Conservation (phyloP, 148 eudicot genomes). For the Chenopodium album region DNA sequence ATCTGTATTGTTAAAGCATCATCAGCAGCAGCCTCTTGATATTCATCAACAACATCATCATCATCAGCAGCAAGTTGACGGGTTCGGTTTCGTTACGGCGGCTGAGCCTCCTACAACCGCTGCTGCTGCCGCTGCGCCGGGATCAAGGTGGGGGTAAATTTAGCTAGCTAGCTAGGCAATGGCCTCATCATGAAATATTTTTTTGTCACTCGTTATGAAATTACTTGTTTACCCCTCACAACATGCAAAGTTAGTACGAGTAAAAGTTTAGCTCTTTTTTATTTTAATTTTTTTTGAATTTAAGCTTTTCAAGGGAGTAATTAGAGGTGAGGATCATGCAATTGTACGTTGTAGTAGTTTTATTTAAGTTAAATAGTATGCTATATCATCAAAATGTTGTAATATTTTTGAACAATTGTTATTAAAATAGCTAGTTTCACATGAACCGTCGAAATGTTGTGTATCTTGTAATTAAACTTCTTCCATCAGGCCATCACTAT, state of each 20-base stretch:
- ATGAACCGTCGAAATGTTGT: neutral
- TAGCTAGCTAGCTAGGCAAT: too few species aligned
- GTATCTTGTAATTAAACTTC: neutral
- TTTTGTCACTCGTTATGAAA: neutral
- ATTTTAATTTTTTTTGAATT: neutral
- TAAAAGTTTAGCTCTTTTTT: neutral
- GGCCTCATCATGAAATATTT: too few species aligned
- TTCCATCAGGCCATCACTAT: too few species aligned
- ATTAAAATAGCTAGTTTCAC: too few species aligned
- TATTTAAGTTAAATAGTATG: slow-evolving; percentile 4
- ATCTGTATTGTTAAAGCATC: slow-evolving; percentile 29
- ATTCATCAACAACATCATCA: slow-evolving; percentile 15
- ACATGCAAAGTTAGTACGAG: slow-evolving; percentile 10
- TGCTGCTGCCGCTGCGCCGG: slow-evolving; percentile 12
- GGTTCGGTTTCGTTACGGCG: slow-evolving; percentile 34
- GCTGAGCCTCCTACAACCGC: slow-evolving; percentile 11
- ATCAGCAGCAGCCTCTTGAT: slow-evolving; percentile 18
- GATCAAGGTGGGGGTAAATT: slow-evolving; percentile 31
- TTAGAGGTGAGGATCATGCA: neutral
- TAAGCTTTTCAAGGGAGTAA: neutral
- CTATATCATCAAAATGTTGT: slow-evolving; percentile 5
- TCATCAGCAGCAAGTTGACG: slow-evolving; percentile 19
- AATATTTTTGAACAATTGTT: neutral
- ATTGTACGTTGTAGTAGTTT: slow-evolving; percentile 16
- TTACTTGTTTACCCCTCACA: slow-evolving; percentile 22